Percentiles rank a stretch among this genome's conserved stretches.
Conservation (phyloP, 768 basidiomycete genomes). For the Cystobasidium tubakii region DNA sequence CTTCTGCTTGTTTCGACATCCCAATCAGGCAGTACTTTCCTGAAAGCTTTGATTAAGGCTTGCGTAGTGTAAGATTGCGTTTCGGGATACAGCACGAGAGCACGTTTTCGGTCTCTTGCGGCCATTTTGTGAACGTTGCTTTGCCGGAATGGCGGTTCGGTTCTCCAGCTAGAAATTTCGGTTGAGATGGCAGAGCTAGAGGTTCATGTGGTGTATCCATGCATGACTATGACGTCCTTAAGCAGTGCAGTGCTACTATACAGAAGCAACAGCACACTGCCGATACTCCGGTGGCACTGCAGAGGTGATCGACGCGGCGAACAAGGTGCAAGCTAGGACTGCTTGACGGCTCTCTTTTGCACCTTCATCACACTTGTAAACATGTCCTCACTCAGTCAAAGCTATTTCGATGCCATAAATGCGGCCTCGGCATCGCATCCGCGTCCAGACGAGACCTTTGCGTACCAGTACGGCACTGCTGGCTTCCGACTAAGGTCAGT, state of each 20-base stretch:
- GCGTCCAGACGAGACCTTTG: conserved; percentile 46
- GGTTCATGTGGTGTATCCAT: not conserved
- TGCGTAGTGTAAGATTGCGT: not conserved
- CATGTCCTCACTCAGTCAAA: conserved; percentile 9
- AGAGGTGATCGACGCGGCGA: not conserved
- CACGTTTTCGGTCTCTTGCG: not conserved
- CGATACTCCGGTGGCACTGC: too few species aligned
- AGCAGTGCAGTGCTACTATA: too few species aligned
- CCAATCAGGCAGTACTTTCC: conserved; percentile 26
- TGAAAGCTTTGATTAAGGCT: conserved; percentile 29
- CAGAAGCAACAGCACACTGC: too few species aligned
- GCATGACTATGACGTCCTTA: not conserved
- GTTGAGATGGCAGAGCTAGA: not conserved
- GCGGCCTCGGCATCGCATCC: conserved; percentile 49
- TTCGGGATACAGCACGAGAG: conserved; percentile 21
- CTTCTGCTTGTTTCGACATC: not conserved
- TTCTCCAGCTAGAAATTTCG: not conserved
- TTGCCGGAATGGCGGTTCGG: not conserved
- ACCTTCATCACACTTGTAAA: not conserved
- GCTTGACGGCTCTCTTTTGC: not conserved
- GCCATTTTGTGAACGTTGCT: not conserved
- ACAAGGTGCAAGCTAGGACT: not conserved
- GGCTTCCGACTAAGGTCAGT: conserved; percentile 52
- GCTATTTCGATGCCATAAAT: conserved; percentile 39
- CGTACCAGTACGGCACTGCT: conserved; percentile 53